Evolutionary conservation across 306 rosid species (phyloP).

Genomic region (Vigna nakashimae): DNA sequence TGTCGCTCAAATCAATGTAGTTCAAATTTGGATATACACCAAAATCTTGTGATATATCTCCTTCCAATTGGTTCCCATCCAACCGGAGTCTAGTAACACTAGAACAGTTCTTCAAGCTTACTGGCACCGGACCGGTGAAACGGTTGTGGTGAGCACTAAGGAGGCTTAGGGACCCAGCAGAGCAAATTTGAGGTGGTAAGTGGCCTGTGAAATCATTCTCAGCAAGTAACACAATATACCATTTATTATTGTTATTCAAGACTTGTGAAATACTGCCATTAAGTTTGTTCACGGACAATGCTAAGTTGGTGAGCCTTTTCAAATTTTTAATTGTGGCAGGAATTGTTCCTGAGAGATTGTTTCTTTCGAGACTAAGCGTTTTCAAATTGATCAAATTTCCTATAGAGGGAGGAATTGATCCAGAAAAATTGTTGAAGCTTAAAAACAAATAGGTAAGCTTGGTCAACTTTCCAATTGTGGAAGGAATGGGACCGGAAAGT

Average conservation of each 20-base stretch:
- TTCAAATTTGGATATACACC: constrained; percentile 44
- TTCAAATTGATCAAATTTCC: constrained; percentile 31
- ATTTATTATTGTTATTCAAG: not conserved
- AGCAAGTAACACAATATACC: rapidly evolving
- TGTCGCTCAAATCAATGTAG: constrained; percentile 42
- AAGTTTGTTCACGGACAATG: not conserved
- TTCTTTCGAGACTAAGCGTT: rapidly evolving
- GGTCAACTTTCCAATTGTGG: constrained; percentile 41
- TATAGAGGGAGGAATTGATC: constrained; percentile 40
- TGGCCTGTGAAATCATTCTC: constrained; percentile 27
- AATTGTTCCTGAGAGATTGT: constrained; percentile 39
- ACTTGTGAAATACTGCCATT: constrained; percentile 1
- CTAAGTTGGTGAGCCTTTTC: not conserved
- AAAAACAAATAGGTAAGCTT: not conserved
- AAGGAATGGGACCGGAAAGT: constrained; percentile 40
- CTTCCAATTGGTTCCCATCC: constrained; percentile 43
- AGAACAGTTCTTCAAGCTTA: constrained; percentile 32
- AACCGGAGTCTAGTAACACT: constrained; percentile 38
- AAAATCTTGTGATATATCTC: constrained; percentile 45
- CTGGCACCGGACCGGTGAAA: constrained; percentile 36
- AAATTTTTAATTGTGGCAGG: constrained; percentile 35
- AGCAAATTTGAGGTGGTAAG: constrained; percentile 15
- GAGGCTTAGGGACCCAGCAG: not conserved
- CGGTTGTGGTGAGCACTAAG: not conserved
- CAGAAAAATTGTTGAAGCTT: not conserved